Base-by-base conservation (phyloP, 2,329 filamentous ascomycete genomes). In the Pyrenochaeta sp. region DNA sequence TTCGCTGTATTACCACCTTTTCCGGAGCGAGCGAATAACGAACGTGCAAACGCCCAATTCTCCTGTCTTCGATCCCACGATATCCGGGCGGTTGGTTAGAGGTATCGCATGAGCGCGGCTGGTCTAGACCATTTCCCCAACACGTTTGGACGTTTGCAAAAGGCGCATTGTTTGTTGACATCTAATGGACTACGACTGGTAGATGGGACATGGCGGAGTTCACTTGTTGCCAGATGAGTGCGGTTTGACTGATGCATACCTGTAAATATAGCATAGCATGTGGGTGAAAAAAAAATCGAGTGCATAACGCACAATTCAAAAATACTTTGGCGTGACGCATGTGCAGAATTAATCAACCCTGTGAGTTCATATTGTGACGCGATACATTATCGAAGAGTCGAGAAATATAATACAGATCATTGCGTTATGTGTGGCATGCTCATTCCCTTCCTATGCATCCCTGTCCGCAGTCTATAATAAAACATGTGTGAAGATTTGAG, bases 1-100 rank as follows among this genome's bases (percentile, higher is more conserved):
- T 72, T 75, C 61, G 61, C 66, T 76, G 73, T 76, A 76, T 74
- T 75, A 75, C 66, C 70, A 75, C 66, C 63, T 64, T 71, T 70
- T 45, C 67, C 68, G 63, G 51, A 61, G 54, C 61, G 66, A 67
- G 66, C 61, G 59, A 64, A 64, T 63, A 54, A 51, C 42, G 53
- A 45, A 50, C 52, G 51, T 50, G 58, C 36, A 20, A 39, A 20
- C 36, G 36, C 20, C 36, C 11, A 20, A 17, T 71, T 63, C 23
- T 60, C 60, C 63, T 56, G 56, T 52, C 56, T 68, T 67, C 51
- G 45, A 48, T 60, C 36, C 57, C 44, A 64, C 59, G 58, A 69
- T 58, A 58, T 67, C 46, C 62, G 58, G 64, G 58, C 51, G 61
- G 59, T 66, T 68, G 66, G 64, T 53, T 70, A 66, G 54, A 47